Base-by-base conservation (phyloP, 805 yeast genomes). In the Candida sphagnicola region DNA sequence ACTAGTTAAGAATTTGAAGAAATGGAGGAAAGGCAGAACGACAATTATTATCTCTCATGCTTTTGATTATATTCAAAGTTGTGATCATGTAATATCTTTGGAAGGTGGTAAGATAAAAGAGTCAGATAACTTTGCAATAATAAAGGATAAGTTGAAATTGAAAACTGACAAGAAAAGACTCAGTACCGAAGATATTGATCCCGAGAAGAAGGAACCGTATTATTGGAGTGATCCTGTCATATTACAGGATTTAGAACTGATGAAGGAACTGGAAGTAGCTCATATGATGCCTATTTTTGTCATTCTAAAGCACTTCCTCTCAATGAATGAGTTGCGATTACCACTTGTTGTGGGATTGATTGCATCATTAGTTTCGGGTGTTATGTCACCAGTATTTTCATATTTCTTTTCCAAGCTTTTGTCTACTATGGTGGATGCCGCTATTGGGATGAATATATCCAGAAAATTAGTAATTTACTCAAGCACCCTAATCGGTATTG, bases 21-120 rank as follows among this genome's bases (percentile, higher is more conserved):
- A 46, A 3, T 80, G 85, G 82, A 72, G 98, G 48, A 41, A 44
- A 5, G 80, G 76, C 2, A 82, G 75, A 46, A 85, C 96, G 0
- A 90, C 97, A 0, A 73, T 93, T 12, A 62, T 88, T 2, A 70
- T 91, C 37, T 85, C 96, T 0, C 99, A 93, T 58, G 88, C 89
- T 31, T 59, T 77, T 18, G 54, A 66, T 8, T 79, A 78, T 24
- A 80, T 91, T 13, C 59, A 62, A 0, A 51, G 62, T 1, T 61
- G 67, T n/a, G 95, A 87, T 51, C 57, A 61, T 37, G 77, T 90
- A 0, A 66, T 74, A 31, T 45, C 82, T 3, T 56, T 93, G 58
- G 75, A 78, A 24, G 56, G 73, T 33, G 96, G 96, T 0, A 13
- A 37, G 4, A 67, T 85, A 1, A 45, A 43, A 29, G 33, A 33